Evolutionary conservation across 2,329 filamentous ascomycete species (phyloP), one percentile per base, ranked within the genome.

Genomic region (Rhexocercosporidium sp.): DNA sequence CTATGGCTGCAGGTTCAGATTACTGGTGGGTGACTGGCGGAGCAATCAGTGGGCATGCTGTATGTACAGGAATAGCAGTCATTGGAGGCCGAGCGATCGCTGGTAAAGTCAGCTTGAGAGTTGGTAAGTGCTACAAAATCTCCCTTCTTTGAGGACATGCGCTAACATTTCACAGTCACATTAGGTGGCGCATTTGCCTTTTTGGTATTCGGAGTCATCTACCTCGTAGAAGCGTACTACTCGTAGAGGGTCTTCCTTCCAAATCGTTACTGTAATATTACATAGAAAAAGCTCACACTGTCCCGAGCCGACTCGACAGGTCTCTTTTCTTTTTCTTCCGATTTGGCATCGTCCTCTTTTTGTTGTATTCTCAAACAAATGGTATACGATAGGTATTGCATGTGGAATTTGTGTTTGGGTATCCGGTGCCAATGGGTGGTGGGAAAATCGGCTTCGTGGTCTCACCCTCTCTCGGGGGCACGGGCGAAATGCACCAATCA

Each of bases 11-110:
- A 39, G 96, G 96, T 22, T 93, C 97, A 79, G 96, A 99, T 78
- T 99, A 98, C 80, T 98, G 95, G 95, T 97, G 94, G 92, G 96
- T 99, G 41, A 97, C 94, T 3, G 84, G 94, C 56, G 96, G 96
- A 66, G 95, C 96, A 1, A 88, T 96, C 41, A 84, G 88, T 56
- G 96, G 96, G 11, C 96, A 99, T 79, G 91, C 88, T 54, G 88
- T 95, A 71, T 99, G 96, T 82, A 98, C 96, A 7, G 91, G 92
- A 56, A 90, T 93, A 25, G 96, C 96, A 49, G 96, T 99, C 46
- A 85, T 99, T 68, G 96, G 96, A 51, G 96, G 96, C 12, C 87
- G 93, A 74, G 95, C 96, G 61, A 92, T 99, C 79, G 96, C 96
- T 49, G 96, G 96, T 37, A 91, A 87, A 78, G 96, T 99, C 72